Conservation (phyloP, 139 green algal species). For the Chlorokybus atmophyticus region DNA sequence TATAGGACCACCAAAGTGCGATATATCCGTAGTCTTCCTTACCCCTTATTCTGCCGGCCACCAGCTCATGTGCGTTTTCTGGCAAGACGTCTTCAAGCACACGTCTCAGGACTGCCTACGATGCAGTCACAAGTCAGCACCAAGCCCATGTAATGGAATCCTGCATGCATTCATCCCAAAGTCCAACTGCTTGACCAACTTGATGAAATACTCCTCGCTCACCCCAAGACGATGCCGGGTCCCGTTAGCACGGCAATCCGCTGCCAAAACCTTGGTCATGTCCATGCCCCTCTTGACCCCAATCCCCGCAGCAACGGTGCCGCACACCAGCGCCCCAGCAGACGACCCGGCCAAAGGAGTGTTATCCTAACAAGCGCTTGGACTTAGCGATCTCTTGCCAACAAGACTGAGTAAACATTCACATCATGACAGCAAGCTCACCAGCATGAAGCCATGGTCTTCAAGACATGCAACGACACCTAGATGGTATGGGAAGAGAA, state of each 20-base stretch:
- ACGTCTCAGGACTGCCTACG: constrained; percentile 7
- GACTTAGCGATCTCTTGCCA: no score
- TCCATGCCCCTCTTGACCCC: not conserved
- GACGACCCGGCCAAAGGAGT: not conserved
- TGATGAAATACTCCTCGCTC: no score
- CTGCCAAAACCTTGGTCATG: not conserved
- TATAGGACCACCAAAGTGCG: no score
- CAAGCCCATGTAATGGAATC: no score
- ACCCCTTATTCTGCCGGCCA: no score
- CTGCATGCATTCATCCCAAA: no score
- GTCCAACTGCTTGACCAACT: no score
- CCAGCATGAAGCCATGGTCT: constrained; percentile 37
- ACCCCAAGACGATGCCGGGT: not conserved
- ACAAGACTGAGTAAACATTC: no score
- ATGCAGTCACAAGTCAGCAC: no score
- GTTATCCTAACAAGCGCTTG: no score
- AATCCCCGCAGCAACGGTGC: not conserved
- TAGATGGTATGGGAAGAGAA: constrained; percentile 55
- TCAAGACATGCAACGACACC: constrained; percentile 31
- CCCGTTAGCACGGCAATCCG: not conserved
- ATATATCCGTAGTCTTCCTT: no score
- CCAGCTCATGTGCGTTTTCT: constrained; percentile 35
- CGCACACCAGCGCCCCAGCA: not conserved
- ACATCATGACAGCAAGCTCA: no score
- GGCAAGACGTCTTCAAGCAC: constrained; percentile 37